Evolutionary conservation across 1,284 basidiomycete genomes (phyloP), one percentile per base, ranked within the genome.

Genomic region (Cutaneotrichosporon sp.): DNA sequence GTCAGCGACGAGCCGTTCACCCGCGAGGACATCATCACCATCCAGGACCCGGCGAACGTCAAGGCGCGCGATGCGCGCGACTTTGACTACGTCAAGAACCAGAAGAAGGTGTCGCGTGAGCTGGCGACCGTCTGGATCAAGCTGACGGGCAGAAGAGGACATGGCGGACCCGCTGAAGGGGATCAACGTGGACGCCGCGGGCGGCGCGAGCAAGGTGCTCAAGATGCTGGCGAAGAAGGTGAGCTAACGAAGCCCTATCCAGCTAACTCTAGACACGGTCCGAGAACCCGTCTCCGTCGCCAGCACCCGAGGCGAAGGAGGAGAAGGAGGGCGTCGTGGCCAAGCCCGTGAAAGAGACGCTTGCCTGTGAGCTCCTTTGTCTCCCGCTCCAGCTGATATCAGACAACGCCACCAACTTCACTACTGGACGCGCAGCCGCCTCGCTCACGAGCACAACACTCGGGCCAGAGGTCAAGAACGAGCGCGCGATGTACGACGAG

Each of bases 391-490:
- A 52, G 14, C 53, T 68, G 27, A 60, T 45, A 10, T 31, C 34
- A 90, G 92, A 94, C 87, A 97, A 97, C 74, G 85, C 91, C 4
- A 92, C 92, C 4, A 91, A 92, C 6, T 93, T 91, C 74, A 93
- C 92, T 0, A 93, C 85, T 34, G 95, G 95, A n/a, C 83, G 89
- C 50, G 86, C 92, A 1, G 94, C 95, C 29, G 95, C 95, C 2
- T 92, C 92, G 2, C 81, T 99, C 53, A 99, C 97, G 0, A 94
- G 91, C 3, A 97, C 95, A 0, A 89, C 92, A 1, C 85, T 95
- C 49, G 91, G 91, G 67, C 89, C 93, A 6, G 86, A 88, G 59
- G 87, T 87, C 6, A 83, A 83, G 52, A 88, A 85, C 54, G 89
- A 95, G 56, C 87, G 91, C 64, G 85, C 95, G 3, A 81, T 95